Evolutionary conservation across 2,329 filamentous ascomycete genomes (phyloP).

Genomic region (Colletotrichum graminicola): DNA sequence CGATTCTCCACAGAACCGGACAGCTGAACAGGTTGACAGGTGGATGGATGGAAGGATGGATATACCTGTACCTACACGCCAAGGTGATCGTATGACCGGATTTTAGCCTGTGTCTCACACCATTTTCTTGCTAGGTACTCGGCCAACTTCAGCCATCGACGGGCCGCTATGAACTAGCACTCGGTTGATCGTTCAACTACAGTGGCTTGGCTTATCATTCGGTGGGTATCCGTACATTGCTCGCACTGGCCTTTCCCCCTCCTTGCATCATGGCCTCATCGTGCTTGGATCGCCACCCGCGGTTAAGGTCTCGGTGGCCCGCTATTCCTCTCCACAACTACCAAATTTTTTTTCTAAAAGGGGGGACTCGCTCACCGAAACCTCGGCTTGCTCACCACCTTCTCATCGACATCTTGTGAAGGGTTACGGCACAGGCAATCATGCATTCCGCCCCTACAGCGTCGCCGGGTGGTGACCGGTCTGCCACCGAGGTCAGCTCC

Average conservation of each 20-base stretch:
- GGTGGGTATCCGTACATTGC: neutral
- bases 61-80: neutral
- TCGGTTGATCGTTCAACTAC: neutral
- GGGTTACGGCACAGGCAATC: constrained; percentile 16
- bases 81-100: neutral
- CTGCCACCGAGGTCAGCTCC: neutral
- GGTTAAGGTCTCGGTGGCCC: constrained; percentile 15
- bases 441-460: constrained; percentile 20
- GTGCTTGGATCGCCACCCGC: constrained; percentile 6
- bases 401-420: constrained; percentile 1
- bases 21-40: neutral
- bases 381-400: constrained; percentile 12
- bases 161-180: neutral
- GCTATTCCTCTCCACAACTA: constrained; percentile 24
- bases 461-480: constrained; percentile 15
- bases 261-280: constrained; percentile 11
- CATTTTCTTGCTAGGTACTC: neutral
- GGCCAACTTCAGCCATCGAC: neutral
- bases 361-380: neutral
- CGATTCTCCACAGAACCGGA: neutral
- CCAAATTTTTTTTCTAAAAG: constrained; percentile 17
- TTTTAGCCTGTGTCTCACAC: constrained; percentile 1
- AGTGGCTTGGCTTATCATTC: neutral
- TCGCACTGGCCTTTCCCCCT: constrained; percentile 10
- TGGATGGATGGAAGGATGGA: neutral